A percentile compares a stretch with the other conserved stretches of the same genome.
Conservation (phyloP, 352 stramenopile species). For the Pythium aquatile region DNA sequence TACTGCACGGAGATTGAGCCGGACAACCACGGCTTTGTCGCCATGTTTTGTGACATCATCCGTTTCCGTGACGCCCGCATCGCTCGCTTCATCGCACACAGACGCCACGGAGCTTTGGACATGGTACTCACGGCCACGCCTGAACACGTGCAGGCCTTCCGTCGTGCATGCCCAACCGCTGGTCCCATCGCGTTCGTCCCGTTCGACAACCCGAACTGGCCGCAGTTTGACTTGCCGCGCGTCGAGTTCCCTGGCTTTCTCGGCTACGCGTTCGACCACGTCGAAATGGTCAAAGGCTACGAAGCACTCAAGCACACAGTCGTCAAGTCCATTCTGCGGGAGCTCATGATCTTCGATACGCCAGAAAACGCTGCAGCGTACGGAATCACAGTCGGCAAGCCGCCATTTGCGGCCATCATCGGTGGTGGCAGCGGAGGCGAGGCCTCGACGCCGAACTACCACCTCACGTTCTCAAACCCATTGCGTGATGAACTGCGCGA, state of each 20-base stretch:
- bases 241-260: slow-evolving; percentile 51
- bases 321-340: slow-evolving; percentile 70
- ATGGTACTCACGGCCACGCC: slow-evolving; percentile 65
- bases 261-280: slow-evolving; percentile 74
- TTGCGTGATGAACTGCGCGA: slow-evolving; percentile 45
- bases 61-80: slow-evolving; percentile 60
- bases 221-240: slow-evolving; percentile 42
- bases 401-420: slow-evolving; percentile 46
- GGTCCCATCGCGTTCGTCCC: slow-evolving; percentile 68
- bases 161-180: slow-evolving; percentile 43
- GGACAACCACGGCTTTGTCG: slow-evolving; percentile 57
- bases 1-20: slow-evolving; percentile 49
- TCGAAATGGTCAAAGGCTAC: slow-evolving; percentile 54
- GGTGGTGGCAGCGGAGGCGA: slow-evolving; percentile 25
- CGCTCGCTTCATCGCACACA: slow-evolving; percentile 51
- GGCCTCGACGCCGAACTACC: slow-evolving; percentile 18
- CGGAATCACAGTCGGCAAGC: slow-evolving; percentile 31
- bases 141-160: slow-evolving; percentile 59
- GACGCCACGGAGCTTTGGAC: slow-evolving; percentile 54
- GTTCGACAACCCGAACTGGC: slow-evolving; percentile 69
- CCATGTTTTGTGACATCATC: slow-evolving; percentile 78
- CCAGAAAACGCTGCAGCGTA: slow-evolving; percentile 46
- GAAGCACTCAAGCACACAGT: slow-evolving; percentile 62
- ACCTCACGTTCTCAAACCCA: slow-evolving; percentile 59
- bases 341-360: slow-evolving; percentile 76